Conservation (phyloP, 2,329 filamentous ascomycete species). For the Cladophialophora exuberans region DNA sequence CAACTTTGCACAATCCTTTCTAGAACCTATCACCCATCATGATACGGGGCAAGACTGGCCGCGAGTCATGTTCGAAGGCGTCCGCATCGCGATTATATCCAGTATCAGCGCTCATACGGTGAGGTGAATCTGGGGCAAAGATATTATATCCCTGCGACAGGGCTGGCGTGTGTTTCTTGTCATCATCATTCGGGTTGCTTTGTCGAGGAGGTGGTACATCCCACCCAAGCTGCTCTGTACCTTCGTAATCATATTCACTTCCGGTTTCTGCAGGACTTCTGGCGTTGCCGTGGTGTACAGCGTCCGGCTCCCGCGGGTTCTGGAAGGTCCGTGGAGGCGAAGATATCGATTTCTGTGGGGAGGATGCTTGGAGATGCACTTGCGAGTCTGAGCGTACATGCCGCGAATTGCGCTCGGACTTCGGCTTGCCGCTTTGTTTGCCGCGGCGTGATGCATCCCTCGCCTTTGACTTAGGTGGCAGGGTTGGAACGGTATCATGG, state of each 20-base stretch:
- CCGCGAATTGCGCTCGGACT: background rate
- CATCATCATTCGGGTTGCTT: too few species aligned
- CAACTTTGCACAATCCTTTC: too few species aligned
- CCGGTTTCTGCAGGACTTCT: too few species aligned
- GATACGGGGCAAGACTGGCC: conserved; percentile 3
- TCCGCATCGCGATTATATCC: conserved; percentile 11
- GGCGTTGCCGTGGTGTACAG: conserved; percentile 15
- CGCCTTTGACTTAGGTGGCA: conserved; percentile 3
- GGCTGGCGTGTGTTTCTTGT: too few species aligned
- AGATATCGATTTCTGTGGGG: conserved; percentile 10
- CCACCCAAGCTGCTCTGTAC: background rate
- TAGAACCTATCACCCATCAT: conserved; percentile 18
- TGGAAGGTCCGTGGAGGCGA: background rate
- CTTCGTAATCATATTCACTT: conserved; percentile 4
- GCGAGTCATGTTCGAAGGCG: conserved; percentile 11
- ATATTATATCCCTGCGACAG: too few species aligned
- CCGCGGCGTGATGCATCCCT: too few species aligned
- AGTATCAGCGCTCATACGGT: background rate
- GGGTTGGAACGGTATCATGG: background rate
- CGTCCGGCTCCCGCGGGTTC: conserved; percentile 9
- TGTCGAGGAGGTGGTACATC: background rate
- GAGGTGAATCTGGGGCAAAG: background rate
- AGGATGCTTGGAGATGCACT: conserved; percentile 1
- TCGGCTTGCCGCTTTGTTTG: background rate
- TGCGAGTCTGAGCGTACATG: conserved; percentile 17